Conservation (phyloP, 108 stramenopile genomes). For the Chaetoceros tenuissimus region DNA sequence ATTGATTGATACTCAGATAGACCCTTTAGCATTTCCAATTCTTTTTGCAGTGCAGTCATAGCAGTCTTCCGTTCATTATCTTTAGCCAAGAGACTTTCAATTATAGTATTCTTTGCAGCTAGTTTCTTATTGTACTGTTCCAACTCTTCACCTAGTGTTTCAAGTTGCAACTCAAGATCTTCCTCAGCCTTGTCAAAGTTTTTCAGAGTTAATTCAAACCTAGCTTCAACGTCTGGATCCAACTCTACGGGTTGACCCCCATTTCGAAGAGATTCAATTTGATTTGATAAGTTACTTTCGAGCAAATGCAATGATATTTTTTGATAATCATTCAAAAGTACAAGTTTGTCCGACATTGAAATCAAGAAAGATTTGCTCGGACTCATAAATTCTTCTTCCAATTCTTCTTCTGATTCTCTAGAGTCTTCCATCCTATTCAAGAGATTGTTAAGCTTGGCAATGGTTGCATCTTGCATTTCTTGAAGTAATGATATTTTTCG, state of each 20-base stretch:
- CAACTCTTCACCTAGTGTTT: neutral
- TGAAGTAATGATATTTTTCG: neutral
- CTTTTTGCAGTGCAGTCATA: neutral
- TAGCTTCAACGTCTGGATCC: neutral
- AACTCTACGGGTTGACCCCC: neutral
- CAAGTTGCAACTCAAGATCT: neutral
- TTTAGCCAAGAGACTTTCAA: slow-evolving; percentile 5
- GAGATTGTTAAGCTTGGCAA: neutral
- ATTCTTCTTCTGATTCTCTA: neutral
- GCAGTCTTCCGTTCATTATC: neutral
- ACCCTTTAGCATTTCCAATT: neutral
- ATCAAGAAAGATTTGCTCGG: neutral
- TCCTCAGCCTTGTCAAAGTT: neutral
- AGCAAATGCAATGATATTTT: neutral
- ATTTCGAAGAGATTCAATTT: neutral
- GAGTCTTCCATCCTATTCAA: neutral
- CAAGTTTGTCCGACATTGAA: neutral
- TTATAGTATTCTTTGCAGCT: slow-evolving; percentile 19
- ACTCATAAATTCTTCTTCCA: neutral
- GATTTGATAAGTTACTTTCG: neutral
- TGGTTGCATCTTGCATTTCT: neutral
- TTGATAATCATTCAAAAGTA: neutral
- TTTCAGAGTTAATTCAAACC: neutral
- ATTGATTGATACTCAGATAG: neutral
- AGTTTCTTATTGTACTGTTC: slow-evolving; percentile 24